A percentile compares a stretch with the other conserved stretches of the same genome.
phyloP scores from a whole-genome alignment of 371 early-diverging fungal species.

The Coemansia sp. region DNA sequence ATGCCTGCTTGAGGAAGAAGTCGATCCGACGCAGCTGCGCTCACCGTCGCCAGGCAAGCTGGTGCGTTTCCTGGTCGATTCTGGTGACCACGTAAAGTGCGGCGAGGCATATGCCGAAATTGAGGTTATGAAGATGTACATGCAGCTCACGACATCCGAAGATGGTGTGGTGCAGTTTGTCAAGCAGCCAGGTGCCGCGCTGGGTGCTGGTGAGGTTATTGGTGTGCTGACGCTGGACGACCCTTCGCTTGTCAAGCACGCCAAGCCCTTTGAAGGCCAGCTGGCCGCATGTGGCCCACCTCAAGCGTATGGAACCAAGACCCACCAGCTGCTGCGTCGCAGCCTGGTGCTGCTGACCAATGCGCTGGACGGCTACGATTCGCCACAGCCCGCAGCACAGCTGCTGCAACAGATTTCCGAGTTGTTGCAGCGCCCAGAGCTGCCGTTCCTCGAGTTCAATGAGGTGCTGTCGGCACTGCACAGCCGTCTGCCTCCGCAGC shows the following conservation, averaged over 20 bases:
- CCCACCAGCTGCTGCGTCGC: slow-evolving; percentile 77
- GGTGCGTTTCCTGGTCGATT: slow-evolving; percentile 85
- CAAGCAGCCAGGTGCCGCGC: slow-evolving; percentile 84
- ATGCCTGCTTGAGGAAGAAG: slow-evolving; percentile 90
- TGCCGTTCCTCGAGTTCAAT: slow-evolving; percentile 83
- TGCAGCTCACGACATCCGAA: slow-evolving; percentile 90
- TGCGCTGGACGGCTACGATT: slow-evolving; percentile 88
- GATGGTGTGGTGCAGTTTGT: slow-evolving; percentile 87
- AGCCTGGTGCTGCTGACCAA: slow-evolving; percentile 64
- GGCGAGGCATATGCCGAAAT: slow-evolving; percentile 96
- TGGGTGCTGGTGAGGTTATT: slow-evolving; percentile 90
- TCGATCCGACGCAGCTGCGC: slow-evolving; percentile 92
- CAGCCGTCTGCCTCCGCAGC: slow-evolving; percentile 81
- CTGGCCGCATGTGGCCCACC: slow-evolving; percentile 78
- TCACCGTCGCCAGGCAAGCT: slow-evolving; percentile 97
- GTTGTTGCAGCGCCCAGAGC: slow-evolving; percentile 70
- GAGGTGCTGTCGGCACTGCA: slow-evolving; percentile 79
- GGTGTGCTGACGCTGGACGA: slow-evolving; percentile 91
- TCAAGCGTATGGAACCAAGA: slow-evolving; percentile 72
- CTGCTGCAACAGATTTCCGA: slow-evolving; percentile 74
- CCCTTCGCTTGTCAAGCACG: slow-evolving; percentile 86
- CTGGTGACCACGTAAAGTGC: slow-evolving; percentile 84
- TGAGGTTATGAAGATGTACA: slow-evolving; percentile 99
- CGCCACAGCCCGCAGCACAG: slow-evolving; percentile 64
- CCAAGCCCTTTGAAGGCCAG: slow-evolving; percentile 83